Base-by-base conservation (phyloP, 495 filamentous ascomycete genomes). In the Penicillium cataractarum region DNA sequence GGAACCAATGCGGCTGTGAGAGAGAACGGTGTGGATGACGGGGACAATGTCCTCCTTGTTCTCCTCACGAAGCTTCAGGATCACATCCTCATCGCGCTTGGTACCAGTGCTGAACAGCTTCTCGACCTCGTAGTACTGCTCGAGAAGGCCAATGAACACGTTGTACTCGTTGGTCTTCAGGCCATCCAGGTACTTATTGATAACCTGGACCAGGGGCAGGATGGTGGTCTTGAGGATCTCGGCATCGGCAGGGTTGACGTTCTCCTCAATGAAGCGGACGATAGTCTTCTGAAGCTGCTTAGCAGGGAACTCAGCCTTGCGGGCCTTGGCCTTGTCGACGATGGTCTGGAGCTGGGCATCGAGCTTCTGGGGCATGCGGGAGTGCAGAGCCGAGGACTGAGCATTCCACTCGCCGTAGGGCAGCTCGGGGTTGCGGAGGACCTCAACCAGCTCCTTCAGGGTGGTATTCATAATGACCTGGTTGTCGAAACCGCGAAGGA, bases 391-490 rank as follows among this genome's bases (percentile, higher is more conserved):
- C 29, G 95, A 93, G 59, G 93, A 93, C 69, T 98, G 96, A 13
- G 95, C 89, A 60, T 89, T 89, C 90, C 93, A 99, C 77, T 99
- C 92, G 76, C 93, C 91, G 76, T 97, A 99, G 1, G 95, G 95
- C 58, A 99, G 86, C 60, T 96, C 92, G 7, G 88, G 87, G 72
- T 96, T 87, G 27, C 93, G 90, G 15, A 99, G 86, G 6, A 99
- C 94, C 52, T 92, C 87, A 22, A 96, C 86, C 32, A 99, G 83
- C 66, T 95, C 92, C 80, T 93, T 94, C 37, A 99, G 82, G 8
- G 92, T 95, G 59, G 85, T 76, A 37, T 84, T 83, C 96, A 99
- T 97, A 76, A 97, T 92, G 55, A 97, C 89, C 72, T 96, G 92
- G 83, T 99, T 99, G 75, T 99, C 95, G 74, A 89, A 99, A 52